Base-by-base conservation (phyloP, 371 early-diverging fungal species). In the Mucor mucedo region DNA sequence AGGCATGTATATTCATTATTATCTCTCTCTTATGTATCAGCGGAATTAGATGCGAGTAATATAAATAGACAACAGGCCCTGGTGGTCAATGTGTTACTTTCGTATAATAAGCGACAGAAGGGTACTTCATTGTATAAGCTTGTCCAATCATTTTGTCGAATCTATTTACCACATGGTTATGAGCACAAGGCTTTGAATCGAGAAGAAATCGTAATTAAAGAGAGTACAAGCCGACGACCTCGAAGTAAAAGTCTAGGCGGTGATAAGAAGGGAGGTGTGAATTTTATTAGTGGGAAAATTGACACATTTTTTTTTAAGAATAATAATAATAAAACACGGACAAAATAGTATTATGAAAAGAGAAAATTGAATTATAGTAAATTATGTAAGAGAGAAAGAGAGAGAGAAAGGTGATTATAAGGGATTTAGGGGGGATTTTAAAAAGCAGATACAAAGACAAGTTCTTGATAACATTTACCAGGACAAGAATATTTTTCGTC, bases 381-480 rank as follows among this genome's bases (percentile, higher is more conserved):
- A 45, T 45, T 16, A 6, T 4, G 13, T n/a, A 45, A 45, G 16
- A 16, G 21, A 45, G 21, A 45, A 45, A 21, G 44, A 5, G 14
- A n/a, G 14, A 44, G 14, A 44, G 5, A 44, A 14, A n/a, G 1
- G 44, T 44, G 13, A 14, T 10, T 14, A 5, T 44, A 5, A 2
- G n/a, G 13, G 13, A 5, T 42, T 42, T 42, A 14, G 35, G 35
- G 35, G 35, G 35, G 30, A 11, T 21, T 21, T 63, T 78, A 81
- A 60, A 81, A 81, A n/a, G 73, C 75, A 62, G 82, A 82, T 16
- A 82, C 82, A 68, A 82, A 82, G 11, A 82, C 82, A 30, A 85
- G 78, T 67, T 92, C 93, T 72, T 89, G 87, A 79, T 88, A 89
- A 33, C 87, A 79, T 40, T 75, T 73, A 39, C 93, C 92, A 41